Conservation (phyloP, 306 rosid species). For the Fagus crenata region DNA sequence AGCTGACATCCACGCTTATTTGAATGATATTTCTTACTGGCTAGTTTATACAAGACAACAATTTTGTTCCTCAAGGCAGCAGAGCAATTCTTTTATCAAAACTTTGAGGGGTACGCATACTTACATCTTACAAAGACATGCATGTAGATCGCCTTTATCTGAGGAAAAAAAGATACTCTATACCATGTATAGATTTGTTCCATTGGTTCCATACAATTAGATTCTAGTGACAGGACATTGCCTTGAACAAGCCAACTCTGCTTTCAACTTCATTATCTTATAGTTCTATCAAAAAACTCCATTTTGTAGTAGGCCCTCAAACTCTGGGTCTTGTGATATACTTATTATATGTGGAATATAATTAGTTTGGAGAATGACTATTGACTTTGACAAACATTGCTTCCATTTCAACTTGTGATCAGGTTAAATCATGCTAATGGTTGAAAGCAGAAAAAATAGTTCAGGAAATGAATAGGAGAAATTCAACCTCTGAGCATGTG, state of each 20-base stretch:
- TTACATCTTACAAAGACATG: not conserved
- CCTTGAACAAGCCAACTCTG: not conserved
- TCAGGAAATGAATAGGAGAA: not conserved
- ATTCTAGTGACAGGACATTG: conserved; percentile 1
- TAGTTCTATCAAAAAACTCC: not conserved
- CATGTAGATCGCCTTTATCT: not conserved
- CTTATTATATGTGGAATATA: not conserved
- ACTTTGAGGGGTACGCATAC: not conserved
- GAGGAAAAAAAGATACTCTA: not conserved
- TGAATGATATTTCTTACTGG: conserved; percentile 18
- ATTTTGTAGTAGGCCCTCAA: not conserved
- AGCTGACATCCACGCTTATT: conserved; percentile 31
- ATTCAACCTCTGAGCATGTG: not conserved
- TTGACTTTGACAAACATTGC: not conserved
- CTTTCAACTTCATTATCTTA: not conserved
- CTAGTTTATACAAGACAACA: conserved; percentile 14
- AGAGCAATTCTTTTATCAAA: not conserved
- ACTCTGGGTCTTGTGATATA: not conserved
- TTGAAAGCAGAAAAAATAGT: not conserved
- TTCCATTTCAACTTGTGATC: not conserved
- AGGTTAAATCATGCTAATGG: not conserved
- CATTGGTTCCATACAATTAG: not conserved
- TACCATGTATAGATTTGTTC: not conserved
- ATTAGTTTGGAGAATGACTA: not conserved
- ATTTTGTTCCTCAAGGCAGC: conserved; percentile 23